Base-by-base conservation (phyloP, 495 filamentous ascomycete genomes). In the Penicillium waksmanii region DNA sequence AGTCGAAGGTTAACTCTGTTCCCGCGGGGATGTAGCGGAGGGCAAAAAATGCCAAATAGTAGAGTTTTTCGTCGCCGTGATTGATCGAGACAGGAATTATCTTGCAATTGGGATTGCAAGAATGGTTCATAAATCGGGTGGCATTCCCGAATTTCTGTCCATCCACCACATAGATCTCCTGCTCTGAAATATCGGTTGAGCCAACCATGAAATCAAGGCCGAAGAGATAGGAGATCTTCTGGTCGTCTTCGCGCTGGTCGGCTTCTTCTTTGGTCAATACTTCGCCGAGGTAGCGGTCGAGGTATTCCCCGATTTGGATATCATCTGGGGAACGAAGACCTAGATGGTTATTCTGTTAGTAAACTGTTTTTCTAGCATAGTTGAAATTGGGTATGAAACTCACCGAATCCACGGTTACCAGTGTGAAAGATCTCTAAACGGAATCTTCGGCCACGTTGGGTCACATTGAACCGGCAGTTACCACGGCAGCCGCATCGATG, bases 271-370 rank as follows among this genome's bases (percentile, higher is more conserved):
- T 77, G 0, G 89, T 91, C 60, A 98, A 89, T 25, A 97, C 84
- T 69, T 98, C 94, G 1, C 94, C 94, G 13, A 92, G 85, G 60
- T 98, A 98, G 19, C 84, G 82, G 66, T 96, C 94, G 53, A 98
- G 85, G 64, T 96, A 97, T 65, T 96, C 89, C 6, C 94, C 94
- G 52, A 82, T 79, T 56, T 82, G 77, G 21, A 98, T 85, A 21
- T 84, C 73, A 12, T 88, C 81, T 0, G 80, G 82, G 43, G 86
- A 92, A 10, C 87, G 82, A 2, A 98, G 83, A 25, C 92, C 86
- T 89, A 55, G 8, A 31, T 31, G 8, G 27, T 2, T 31, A 9
- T 6, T 8, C 21, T 38, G 17, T 58, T 61, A 63, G 51, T 9
- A 65, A 33, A 51, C n/a, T n/a, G 9, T 18, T 2, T 23, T 3